Base-by-base conservation (phyloP, 78 protist species). In the Chrysochromulina parva region DNA sequence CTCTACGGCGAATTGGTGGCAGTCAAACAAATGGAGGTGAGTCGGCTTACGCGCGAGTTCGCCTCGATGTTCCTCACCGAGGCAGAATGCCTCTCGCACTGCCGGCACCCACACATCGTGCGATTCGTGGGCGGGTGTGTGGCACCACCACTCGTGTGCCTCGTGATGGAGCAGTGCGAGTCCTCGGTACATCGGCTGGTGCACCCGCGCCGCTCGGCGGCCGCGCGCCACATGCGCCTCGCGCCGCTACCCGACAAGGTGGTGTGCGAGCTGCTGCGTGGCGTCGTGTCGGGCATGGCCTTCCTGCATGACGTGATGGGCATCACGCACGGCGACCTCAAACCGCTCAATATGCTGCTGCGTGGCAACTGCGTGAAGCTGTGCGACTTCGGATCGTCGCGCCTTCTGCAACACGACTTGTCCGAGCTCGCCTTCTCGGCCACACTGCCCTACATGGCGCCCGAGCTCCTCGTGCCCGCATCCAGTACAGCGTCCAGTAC, bases 281-380 rank as follows among this genome's bases (percentile, higher is more conserved):
- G 82, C 28, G 55, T 74, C n/a, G 82, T 48, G 57, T 11, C 55
- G 26, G 82, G 86, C 9, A 78, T 78, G 86, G 3, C 5, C 17
- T 78, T 78, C 47, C 47, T 78, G 62, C 86, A 78, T 62, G 16
- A 5, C 47, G 11, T 47, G 86, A 53, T 50, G 62, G 58, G 86
- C 47, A 53, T 78, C 9, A 1, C 2, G 62, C 86, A 78, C 38
- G 86, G 86, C 26, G 86, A 78, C 17, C 62, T 78, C 47, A 78
- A 78, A 47, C 86, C 86, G 10, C 86, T 78, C 24, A 78, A 78
- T 62, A 20, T 78, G 62, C 86, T 78, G n/a, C 86, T 78, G 16
- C 38, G 13, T 0, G 19, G 7, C 57, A 62, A 62, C 4, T 5
- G 4, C 14, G 47, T 78, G 20, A 78, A 78, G 60, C 28, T 78